Conservation (phyloP, 805 yeast species). For the Spathaspora passalidarum region DNA sequence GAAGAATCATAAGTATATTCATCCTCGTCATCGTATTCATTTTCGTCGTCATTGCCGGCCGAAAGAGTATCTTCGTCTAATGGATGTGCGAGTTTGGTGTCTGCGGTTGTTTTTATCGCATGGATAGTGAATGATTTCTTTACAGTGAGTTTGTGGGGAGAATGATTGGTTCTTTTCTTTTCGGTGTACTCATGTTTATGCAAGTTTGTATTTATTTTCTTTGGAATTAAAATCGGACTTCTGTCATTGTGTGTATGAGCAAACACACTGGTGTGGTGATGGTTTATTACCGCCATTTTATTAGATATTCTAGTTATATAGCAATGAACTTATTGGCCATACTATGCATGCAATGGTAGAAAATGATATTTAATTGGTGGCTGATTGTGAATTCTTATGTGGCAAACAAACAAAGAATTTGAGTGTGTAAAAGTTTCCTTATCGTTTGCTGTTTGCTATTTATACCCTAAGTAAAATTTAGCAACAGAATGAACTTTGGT, state of each 20-base stretch:
- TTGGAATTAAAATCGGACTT: not conserved
- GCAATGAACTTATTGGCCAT: not conserved
- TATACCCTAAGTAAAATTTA: not conserved
- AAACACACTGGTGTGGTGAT: not conserved
- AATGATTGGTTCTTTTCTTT: not conserved
- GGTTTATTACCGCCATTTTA: not conserved
- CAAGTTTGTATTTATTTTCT: not conserved
- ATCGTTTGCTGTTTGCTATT: not conserved
- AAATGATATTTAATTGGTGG: not conserved
- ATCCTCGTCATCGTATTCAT: slow-evolving; percentile 4
- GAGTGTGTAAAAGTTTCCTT: not conserved
- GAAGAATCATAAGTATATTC: slow-evolving; percentile 5
- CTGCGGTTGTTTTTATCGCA: not conserved
- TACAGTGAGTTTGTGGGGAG: not conserved
- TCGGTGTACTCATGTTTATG: not conserved
- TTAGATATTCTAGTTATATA: too few relatives aligned
- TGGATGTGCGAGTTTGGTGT: not conserved
- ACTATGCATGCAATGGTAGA: not conserved
- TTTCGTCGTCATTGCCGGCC: slow-evolving; percentile 1
- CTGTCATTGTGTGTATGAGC: not conserved
- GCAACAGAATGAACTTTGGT: not conserved
- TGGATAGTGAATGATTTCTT: slow-evolving; percentile 3
- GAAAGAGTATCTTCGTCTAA: slow-evolving; percentile 1
- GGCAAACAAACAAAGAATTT: not conserved
- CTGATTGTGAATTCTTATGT: not conserved